Conservation (phyloP, 1,284 basidiomycete genomes). For the Cryptococcus floricola region DNA sequence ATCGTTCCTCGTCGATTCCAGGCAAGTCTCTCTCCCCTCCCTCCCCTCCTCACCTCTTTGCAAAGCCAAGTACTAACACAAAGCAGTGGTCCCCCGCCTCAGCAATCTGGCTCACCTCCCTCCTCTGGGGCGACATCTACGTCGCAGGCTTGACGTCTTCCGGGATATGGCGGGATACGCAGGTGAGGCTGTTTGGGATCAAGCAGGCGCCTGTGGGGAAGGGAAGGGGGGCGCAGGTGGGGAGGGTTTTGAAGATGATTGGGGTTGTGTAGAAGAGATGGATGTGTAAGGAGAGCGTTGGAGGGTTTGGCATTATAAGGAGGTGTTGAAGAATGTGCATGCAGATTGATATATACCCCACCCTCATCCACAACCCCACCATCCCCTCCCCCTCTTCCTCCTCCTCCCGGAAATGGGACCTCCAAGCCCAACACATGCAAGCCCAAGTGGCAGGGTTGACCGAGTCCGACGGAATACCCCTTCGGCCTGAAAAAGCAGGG, state of each 20-base stretch:
- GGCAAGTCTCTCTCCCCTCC: slow-evolving; percentile 50
- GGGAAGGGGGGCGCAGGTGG: slow-evolving; percentile 36
- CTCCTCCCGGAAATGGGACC: too few species aligned
- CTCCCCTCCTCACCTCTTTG: background rate
- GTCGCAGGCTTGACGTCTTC: slow-evolving; percentile 72
- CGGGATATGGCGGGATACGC: slow-evolving; percentile 81
- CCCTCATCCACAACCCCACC: too few species aligned
- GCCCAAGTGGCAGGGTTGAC: too few species aligned
- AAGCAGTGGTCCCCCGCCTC: slow-evolving; percentile 81
- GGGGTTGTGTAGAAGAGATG: slow-evolving; percentile 28
- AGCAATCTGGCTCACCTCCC: slow-evolving; percentile 78
- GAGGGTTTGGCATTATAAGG: too few species aligned
- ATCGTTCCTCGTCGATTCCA: slow-evolving; percentile 67
- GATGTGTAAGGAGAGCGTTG: too few species aligned
- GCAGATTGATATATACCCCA: too few species aligned
- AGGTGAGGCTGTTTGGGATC: slow-evolving; percentile 79
- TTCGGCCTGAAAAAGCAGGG: too few species aligned
- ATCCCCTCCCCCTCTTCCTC: too few species aligned
- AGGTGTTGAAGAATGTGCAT: too few species aligned
- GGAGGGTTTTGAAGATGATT: slow-evolving; percentile 44
- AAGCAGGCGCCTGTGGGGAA: slow-evolving; percentile 60
- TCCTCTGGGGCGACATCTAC: slow-evolving; percentile 91
- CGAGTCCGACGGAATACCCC: too few species aligned
- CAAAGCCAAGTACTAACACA: background rate
- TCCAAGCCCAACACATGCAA: too few species aligned